Base-by-base conservation (phyloP, 2,329 filamentous ascomycete genomes). In the Pseudonectria foliicola region DNA sequence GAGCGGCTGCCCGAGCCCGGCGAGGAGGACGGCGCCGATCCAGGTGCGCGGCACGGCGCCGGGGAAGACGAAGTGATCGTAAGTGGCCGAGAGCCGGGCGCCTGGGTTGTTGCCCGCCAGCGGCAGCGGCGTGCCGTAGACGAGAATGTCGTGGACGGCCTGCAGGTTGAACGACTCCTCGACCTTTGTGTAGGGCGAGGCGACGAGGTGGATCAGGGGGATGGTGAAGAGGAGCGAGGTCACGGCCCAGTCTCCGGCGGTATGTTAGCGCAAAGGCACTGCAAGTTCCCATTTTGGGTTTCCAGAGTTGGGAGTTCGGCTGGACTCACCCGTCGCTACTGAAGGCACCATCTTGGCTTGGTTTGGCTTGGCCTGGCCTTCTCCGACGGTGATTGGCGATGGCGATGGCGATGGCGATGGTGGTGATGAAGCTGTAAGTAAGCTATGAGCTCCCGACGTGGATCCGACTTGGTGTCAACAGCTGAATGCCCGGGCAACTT, bases 131-230 rank as follows among this genome's bases (percentile, higher is more conserved):
- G 85, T 77, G 15, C 88, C 88, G 57, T 92, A 87, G 25, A 75
- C 73, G 40, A 95, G 61, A 25, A 98, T 82, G 59, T 98, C 92
- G 61, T 96, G 92, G 3, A 80, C 75, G 6, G 92, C 92, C 60
- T 98, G 92, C 39, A 96, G 78, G 59, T 95, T 95, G 74, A 98
- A 96, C 1, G 90, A 96, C 62, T 98, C 92, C 61, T 98, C 92
- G 40, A 98, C 92, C 61, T 98, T 98, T 38, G 89, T 95, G 66
- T 93, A 90, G 1, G 92, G 92, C 10, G 89, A 78, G 15, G 79
- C 57, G 42, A 78, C 54, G 36, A 94, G 76, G 60, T 95, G 85
- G 35, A 83, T 36, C 3, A 69, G 58, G 2, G 85, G 82, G 38
- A 88, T 67, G 32, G 80, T 61, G 44, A 79, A 53, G 39, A 64